Evolutionary conservation across 2,329 filamentous ascomycete species (phyloP).

Genomic region (Xylariaceae sp.): DNA sequence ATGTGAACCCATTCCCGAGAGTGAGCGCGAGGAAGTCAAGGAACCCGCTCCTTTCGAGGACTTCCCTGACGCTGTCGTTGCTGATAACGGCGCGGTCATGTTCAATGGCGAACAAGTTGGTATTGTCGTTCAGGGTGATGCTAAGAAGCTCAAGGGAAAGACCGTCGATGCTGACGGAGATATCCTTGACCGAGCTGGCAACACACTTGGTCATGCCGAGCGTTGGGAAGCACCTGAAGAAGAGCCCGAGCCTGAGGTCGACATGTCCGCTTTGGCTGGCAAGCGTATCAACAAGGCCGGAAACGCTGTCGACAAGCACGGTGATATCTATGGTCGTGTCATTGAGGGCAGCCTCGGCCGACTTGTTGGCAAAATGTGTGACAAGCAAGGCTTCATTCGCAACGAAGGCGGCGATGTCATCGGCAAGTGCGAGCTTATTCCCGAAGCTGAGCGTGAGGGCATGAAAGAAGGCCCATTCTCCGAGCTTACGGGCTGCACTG

Average conservation of each 20-base stretch:
- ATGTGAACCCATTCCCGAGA: slow-evolving; percentile 60
- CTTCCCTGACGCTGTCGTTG: slow-evolving; percentile 54
- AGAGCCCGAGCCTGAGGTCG: slow-evolving; percentile 50
- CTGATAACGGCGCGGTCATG: slow-evolving; percentile 51
- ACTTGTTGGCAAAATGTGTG: slow-evolving; percentile 66
- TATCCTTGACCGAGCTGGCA: slow-evolving; percentile 65
- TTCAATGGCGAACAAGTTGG: slow-evolving; percentile 56
- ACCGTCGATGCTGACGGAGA: slow-evolving; percentile 68
- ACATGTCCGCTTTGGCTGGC: slow-evolving; percentile 63
- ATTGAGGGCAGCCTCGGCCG: slow-evolving; percentile 64
- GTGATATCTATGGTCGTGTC: slow-evolving; percentile 61
- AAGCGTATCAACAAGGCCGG: slow-evolving; percentile 72
- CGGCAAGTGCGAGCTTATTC: slow-evolving; percentile 65
- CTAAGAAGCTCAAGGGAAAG: slow-evolving; percentile 62
- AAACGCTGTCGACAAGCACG: slow-evolving; percentile 54
- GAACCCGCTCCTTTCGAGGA: slow-evolving; percentile 55
- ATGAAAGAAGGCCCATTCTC: slow-evolving; percentile 67
- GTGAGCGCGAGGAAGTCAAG: slow-evolving; percentile 48
- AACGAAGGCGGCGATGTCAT: slow-evolving; percentile 71
- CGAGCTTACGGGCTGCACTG: slow-evolving; percentile 61
- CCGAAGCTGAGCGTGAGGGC: slow-evolving; percentile 63
- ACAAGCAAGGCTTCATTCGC: slow-evolving; percentile 69
- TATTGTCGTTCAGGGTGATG: slow-evolving; percentile 61
- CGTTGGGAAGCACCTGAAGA: slow-evolving; percentile 57
- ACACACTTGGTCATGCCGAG: slow-evolving; percentile 64